Percentiles rank a stretch among this genome's conserved stretches.
phyloP scores from a whole-genome alignment of 805 yeast species.

The Saccharomycopsis vini region DNA sequence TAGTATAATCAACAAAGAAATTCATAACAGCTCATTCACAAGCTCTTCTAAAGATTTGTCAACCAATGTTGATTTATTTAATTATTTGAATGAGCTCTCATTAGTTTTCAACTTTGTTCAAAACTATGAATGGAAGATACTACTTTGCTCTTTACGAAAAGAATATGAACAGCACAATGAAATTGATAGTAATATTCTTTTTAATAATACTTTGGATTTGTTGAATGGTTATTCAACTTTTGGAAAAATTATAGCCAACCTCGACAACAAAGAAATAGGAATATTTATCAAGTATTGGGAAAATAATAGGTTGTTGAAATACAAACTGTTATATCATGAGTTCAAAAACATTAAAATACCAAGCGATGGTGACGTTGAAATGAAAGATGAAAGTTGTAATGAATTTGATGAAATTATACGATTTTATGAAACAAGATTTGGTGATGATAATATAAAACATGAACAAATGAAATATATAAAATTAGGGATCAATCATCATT shows the following conservation, averaged over 20 bases:
- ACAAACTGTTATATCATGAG: conserved; percentile 1
- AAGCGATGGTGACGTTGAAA: conserved; percentile 2
- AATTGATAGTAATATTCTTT: neutral
- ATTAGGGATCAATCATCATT: conserved; percentile 3
- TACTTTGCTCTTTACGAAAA: neutral
- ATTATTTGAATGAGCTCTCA: conserved; percentile 11
- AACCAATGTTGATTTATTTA: conserved; percentile 9
- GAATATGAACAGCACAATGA: too few species aligned
- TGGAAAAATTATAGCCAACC: conserved; percentile 9
- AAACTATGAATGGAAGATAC: neutral
- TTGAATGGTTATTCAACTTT: conserved; percentile 15
- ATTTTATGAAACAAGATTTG: neutral
- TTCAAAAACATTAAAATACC: neutral
- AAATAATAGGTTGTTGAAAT: conserved; percentile 11
- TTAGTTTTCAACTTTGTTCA: conserved; percentile 4
- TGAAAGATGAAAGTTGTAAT: conserved; percentile 1
- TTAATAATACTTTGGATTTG: conserved; percentile 6
- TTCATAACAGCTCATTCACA: too few species aligned
- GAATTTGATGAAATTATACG: conserved; percentile 2
- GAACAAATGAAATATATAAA: conserved; percentile 6
- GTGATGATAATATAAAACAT: neutral
- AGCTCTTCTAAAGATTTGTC: too few species aligned
- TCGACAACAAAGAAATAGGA: conserved; percentile 10
- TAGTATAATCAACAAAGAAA: neutral
- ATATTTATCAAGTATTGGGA: conserved; percentile 18